phyloP scores from a whole-genome alignment of 2,329 filamentous ascomycete genomes.

The Mycogone perniciosa region DNA sequence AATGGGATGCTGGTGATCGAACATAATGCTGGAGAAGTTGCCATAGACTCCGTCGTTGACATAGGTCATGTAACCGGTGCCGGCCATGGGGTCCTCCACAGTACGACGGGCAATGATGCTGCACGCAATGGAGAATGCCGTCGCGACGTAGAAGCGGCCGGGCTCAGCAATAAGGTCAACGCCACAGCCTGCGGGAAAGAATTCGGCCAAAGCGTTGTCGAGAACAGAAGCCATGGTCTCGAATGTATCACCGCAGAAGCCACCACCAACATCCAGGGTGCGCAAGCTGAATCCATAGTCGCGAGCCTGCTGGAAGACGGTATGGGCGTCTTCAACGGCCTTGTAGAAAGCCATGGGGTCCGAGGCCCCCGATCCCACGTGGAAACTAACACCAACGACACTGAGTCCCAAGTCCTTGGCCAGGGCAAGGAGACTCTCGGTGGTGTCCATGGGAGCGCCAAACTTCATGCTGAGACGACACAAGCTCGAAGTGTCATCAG shows the following conservation, averaged over 20 bases:
- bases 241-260: conserved; percentile 86
- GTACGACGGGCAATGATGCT: conserved; percentile 94
- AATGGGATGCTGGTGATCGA: conserved; percentile 89
- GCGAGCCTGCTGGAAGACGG: conserved; percentile 79
- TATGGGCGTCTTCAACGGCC: conserved; percentile 81
- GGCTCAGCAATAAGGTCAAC: conserved; percentile 92
- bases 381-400: conserved; percentile 94
- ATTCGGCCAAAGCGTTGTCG: conserved; percentile 71
- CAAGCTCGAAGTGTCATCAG: conserved; percentile 89
- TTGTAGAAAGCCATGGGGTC: conserved; percentile 89
- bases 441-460: conserved; percentile 80
- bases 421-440: conserved; percentile 67
- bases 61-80: conserved; percentile 89
- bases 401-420: conserved; percentile 80
- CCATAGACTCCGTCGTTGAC: conserved; percentile 97
- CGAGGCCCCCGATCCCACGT: conserved; percentile 92
- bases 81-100: conserved; percentile 62
- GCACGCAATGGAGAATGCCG: conserved; percentile 89
- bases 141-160: conserved; percentile 90
- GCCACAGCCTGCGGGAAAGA: conserved; percentile 67
- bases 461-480: conserved; percentile 98
- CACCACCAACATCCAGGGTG: conserved; percentile 88
- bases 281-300: conserved; percentile 73
- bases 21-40: conserved; percentile 99
- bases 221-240: conserved; percentile 83